Conservation (phyloP, 2,329 filamentous ascomycete genomes). For the Aspergillus sp. region DNA sequence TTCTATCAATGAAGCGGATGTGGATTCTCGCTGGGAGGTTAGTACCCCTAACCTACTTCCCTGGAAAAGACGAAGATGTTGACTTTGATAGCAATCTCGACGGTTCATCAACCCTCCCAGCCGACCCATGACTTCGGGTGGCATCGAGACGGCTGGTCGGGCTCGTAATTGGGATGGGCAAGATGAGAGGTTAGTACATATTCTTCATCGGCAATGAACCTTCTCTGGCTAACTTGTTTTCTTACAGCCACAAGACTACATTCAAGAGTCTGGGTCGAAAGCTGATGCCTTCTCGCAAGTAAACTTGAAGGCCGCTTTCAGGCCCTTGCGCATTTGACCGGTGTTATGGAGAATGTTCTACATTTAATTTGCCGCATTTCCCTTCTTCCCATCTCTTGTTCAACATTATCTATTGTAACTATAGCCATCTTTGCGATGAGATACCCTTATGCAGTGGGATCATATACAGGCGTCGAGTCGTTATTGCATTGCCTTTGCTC, state of each 20-base stretch:
- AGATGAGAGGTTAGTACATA: slow-evolving; percentile 25
- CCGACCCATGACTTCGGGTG: slow-evolving; percentile 26
- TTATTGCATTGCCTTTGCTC: no score
- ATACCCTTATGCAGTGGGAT: slow-evolving; percentile 17
- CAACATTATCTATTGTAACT: slow-evolving; percentile 4
- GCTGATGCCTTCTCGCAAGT: slow-evolving; percentile 23
- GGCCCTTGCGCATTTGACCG: not conserved
- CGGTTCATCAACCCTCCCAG: slow-evolving; percentile 25
- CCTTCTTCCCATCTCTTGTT: slow-evolving; percentile 1
- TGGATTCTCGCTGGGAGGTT: slow-evolving; percentile 35
- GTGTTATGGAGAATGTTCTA: not conserved
- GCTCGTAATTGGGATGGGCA: slow-evolving; percentile 19
- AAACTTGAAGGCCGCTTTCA: slow-evolving; percentile 1
- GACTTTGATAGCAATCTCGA: slow-evolving; percentile 24
- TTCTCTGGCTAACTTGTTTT: slow-evolving; percentile 4
- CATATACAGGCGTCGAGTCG: slow-evolving; percentile 20
- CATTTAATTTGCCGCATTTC: slow-evolving; percentile 1
- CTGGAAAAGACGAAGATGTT: slow-evolving; percentile 8
- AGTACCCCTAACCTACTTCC: slow-evolving; percentile 5
- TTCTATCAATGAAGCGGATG: slow-evolving; percentile 30
- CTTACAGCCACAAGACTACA: slow-evolving; percentile 23
- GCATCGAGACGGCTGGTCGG: slow-evolving; percentile 17
- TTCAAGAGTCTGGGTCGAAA: slow-evolving; percentile 33
- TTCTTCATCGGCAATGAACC: not conserved
- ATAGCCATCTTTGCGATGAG: slow-evolving; percentile 13